phyloP scores from a whole-genome alignment of 257 asterid species.

The Paraleonurus japonicus region DNA sequence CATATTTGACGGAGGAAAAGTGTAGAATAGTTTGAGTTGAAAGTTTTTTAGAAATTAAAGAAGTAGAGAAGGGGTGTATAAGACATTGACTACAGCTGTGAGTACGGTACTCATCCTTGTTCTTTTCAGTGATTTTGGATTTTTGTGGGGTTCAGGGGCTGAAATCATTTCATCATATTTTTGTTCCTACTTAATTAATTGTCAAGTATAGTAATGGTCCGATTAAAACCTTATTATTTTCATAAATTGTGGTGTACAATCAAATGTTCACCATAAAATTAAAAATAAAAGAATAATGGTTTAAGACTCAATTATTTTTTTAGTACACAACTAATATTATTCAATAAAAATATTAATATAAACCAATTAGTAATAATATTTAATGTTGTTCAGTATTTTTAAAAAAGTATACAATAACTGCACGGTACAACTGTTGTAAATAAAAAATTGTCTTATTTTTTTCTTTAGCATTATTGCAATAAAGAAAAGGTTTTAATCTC shows the following conservation, averaged over 20 bases:
- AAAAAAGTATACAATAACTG: too few species aligned
- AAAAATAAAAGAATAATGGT: background rate
- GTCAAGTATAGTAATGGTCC: background rate
- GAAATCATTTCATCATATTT: background rate
- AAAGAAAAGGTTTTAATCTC: background rate
- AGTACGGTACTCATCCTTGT: background rate
- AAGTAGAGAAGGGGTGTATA: background rate
- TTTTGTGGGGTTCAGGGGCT: background rate
- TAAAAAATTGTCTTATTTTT: too few species aligned
- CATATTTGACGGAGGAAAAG: too few species aligned
- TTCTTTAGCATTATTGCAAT: background rate
- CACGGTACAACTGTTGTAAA: too few species aligned
- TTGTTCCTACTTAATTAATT: background rate
- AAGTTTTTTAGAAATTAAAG: background rate
- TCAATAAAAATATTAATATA: too few species aligned
- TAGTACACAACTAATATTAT: too few species aligned
- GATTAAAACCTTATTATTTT: background rate
- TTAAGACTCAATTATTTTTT: too few species aligned
- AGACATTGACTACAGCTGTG: background rate
- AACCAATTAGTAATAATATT: too few species aligned
- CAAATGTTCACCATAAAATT: background rate
- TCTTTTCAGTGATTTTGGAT: background rate
- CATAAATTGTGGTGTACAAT: background rate
- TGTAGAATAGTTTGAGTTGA: too few species aligned
- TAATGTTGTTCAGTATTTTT: too few species aligned